A percentile compares a stretch with the other conserved stretches of the same genome.
These are phyloP conservation scores for Babesia ovis DNA, from an alignment of 169 alveolate species.

Conservation along the genomic window DNA sequence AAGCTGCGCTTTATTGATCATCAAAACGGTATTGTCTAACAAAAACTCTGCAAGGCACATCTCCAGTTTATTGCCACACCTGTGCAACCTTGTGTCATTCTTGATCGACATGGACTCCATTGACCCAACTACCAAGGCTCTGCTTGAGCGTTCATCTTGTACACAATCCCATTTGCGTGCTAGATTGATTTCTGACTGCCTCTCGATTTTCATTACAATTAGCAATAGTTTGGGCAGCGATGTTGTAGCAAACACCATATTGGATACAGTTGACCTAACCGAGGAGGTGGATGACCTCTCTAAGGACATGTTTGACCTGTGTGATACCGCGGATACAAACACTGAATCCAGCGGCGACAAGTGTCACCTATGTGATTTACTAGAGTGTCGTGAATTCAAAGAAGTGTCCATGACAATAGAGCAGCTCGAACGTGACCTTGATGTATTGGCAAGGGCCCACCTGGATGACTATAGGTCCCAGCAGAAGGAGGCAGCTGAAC, in stretches of 20 bases:
- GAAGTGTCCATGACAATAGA: constrained; percentile 26
- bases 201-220: constrained; percentile 9
- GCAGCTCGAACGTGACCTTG: constrained; percentile 43
- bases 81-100: constrained; percentile 1
- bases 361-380: constrained; percentile 38
- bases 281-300: constrained; percentile 43
- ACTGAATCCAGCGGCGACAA: not conserved
- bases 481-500: not conserved
- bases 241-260: not conserved
- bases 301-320: constrained; percentile 58
- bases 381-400: constrained; percentile 32
- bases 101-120: not conserved
- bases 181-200: constrained; percentile 30
- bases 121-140: constrained; percentile 33
- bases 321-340: not conserved
- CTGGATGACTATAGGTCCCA: constrained; percentile 13
- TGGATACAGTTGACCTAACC: constrained; percentile 16
- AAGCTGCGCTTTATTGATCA: constrained; percentile 23
- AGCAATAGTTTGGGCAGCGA: constrained; percentile 1
- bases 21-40: not conserved
- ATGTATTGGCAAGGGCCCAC: constrained; percentile 49
- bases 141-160: constrained; percentile 3
- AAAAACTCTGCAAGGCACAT: constrained; percentile 38
- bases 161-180: constrained; percentile 1
- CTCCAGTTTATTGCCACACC: constrained; percentile 26